These are phyloP conservation scores for Hirsutella minnesotensis DNA, from an alignment of 2,329 filamentous ascomycete species.

Conservation along the genomic window DNA sequence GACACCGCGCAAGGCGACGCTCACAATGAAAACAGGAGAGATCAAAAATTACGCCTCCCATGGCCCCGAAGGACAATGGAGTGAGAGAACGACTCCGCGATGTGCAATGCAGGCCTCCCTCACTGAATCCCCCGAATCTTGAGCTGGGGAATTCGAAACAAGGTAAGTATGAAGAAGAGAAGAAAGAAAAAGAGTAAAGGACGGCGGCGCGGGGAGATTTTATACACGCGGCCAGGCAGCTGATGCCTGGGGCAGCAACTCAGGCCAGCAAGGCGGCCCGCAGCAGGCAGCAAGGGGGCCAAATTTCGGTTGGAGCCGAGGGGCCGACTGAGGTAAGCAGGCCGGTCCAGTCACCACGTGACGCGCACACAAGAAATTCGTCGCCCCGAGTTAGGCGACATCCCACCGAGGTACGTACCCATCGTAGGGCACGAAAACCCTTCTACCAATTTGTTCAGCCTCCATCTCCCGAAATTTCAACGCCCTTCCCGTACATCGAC, in stretches of 20 bases:
- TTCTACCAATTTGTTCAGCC: slow-evolving; percentile 28
- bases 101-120: slow-evolving; percentile 44
- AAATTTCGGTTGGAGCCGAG: too few species aligned
- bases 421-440: slow-evolving; percentile 30
- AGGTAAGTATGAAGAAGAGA: slow-evolving; percentile 43
- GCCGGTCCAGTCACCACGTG: slow-evolving; percentile 17
- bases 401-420: slow-evolving; percentile 21
- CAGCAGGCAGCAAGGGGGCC: slow-evolving; percentile 4
- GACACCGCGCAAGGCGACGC: slow-evolving; percentile 22
- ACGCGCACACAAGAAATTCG: slow-evolving; percentile 6
- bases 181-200: slow-evolving; percentile 15
- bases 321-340: slow-evolving; percentile 4
- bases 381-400: slow-evolving; percentile 5
- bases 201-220: slow-evolving; percentile 8
- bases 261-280: background rate
- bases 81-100: slow-evolving; percentile 33
- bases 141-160: slow-evolving; percentile 32
- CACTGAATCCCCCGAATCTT: slow-evolving; percentile 30
- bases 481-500: slow-evolving; percentile 27
- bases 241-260: slow-evolving; percentile 12
- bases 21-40: slow-evolving; percentile 33
- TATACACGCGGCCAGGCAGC: slow-evolving; percentile 18
- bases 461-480: slow-evolving; percentile 26
- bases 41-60: slow-evolving; percentile 44
- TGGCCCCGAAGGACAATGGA: slow-evolving; percentile 44